phyloP scores from a whole-genome alignment of 176 grass and related monocot species.

The Eleusine indica region DNA sequence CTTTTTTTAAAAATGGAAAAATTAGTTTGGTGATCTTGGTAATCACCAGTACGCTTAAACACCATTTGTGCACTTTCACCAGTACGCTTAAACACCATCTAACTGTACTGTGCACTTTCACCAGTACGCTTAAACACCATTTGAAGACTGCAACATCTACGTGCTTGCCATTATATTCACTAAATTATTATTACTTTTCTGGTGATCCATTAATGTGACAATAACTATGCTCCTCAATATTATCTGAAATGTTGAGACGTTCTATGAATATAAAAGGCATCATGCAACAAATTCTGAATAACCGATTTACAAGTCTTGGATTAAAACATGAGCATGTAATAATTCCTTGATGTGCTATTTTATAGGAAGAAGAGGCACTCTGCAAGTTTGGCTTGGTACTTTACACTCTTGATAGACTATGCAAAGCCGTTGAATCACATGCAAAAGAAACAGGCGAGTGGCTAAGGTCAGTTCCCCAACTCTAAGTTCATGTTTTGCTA shows the following conservation, averaged over 20 bases:
- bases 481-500: not conserved
- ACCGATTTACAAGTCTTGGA: not conserved
- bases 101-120: not conserved
- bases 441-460: constrained; percentile 90
- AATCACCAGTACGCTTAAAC: not conserved
- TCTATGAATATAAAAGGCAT: not conserved
- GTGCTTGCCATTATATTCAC: not conserved
- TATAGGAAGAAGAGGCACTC: constrained; percentile 71
- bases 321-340: not conserved
- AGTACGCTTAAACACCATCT: not conserved
- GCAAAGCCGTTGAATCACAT: constrained; percentile 80
- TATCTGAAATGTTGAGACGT: constrained; percentile 1
- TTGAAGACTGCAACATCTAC: not conserved
- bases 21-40: not conserved
- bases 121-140: not conserved
- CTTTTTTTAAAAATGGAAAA: not conserved
- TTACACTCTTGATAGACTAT: constrained; percentile 80
- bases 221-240: not conserved
- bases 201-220: not conserved
- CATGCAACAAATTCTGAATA: not conserved
- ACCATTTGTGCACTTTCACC: not conserved
- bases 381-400: constrained; percentile 77
- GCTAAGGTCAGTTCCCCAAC: constrained; percentile 56
- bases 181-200: not conserved
- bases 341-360: constrained; percentile 31